Conservation (phyloP, 345 rosid species). For the Hibiscus mutabilis region DNA sequence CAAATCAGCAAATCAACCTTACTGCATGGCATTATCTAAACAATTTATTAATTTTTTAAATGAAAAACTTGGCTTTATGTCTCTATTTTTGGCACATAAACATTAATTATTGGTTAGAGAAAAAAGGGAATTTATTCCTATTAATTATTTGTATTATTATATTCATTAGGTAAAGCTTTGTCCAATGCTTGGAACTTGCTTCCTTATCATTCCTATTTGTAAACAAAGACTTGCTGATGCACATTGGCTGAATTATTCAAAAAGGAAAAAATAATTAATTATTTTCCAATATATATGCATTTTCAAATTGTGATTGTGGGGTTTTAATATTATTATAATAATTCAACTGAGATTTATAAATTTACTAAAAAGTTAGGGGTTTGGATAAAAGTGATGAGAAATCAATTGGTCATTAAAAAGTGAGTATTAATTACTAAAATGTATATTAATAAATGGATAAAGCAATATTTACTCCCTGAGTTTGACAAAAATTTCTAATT, state of each 20-base stretch:
- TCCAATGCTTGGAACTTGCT: neutral
- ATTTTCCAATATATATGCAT: neutral
- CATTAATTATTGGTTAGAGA: neutral
- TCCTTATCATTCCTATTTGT: neutral
- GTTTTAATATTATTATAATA: neutral
- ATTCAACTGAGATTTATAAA: neutral
- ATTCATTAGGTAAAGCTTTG: neutral
- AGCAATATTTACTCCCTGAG: no score
- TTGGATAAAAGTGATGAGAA: neutral
- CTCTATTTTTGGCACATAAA: neutral
- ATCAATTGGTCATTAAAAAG: neutral
- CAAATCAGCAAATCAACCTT: neutral
- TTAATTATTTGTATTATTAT: neutral
- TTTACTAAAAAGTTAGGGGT: neutral
- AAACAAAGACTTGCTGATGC: neutral
- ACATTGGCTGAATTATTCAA: constrained; percentile 1
- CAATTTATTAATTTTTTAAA: neutral
- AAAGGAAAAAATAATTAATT: neutral
- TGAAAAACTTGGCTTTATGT: neutral
- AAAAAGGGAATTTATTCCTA: neutral
- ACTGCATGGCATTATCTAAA: neutral
- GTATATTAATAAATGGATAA: no score
- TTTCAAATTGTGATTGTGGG: neutral
- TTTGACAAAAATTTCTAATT: no score
- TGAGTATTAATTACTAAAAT: no score